Percentiles rank a stretch among this genome's conserved stretches.
These are phyloP conservation scores for Zangia roseola DNA, from an alignment of 768 basidiomycete species.

Conservation along the genomic window DNA sequence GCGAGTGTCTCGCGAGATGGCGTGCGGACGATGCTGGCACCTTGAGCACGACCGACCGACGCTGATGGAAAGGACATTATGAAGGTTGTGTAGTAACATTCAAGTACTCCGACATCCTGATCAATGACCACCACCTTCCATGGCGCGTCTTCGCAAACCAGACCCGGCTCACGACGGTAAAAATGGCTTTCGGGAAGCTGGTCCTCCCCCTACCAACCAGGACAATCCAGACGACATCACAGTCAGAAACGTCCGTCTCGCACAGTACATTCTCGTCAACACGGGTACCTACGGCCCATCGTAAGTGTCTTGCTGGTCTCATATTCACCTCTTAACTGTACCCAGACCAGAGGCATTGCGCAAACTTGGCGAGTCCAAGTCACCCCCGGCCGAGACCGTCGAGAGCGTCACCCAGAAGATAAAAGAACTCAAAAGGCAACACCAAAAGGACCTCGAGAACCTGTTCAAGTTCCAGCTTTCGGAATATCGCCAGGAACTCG, in stretches of 20 bases:
- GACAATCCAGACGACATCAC: constrained; percentile 23
- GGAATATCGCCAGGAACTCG: constrained; percentile 34
- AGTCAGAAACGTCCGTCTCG: constrained; percentile 34
- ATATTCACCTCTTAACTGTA: not conserved
- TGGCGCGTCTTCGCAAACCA: constrained; percentile 13
- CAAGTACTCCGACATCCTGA: not conserved
- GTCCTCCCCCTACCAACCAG: constrained; percentile 6
- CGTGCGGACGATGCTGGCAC: constrained; percentile 40
- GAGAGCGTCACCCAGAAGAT: constrained; percentile 29
- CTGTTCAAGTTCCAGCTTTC: constrained; percentile 30
- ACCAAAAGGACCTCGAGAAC: constrained; percentile 30
- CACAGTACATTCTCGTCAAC: constrained; percentile 40
- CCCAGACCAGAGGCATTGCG: constrained; percentile 22
- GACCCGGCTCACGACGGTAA: constrained; percentile 3
- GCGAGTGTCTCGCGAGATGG: constrained; percentile 54
- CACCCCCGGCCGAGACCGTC: constrained; percentile 22
- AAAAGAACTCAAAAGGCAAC: constrained; percentile 27
- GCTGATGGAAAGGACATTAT: constrained; percentile 43
- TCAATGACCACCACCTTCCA: not conserved
- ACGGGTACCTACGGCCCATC: constrained; percentile 40
- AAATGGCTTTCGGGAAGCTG: constrained; percentile 27
- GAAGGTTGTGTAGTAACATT: not conserved
- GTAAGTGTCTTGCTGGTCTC: constrained; percentile 25
- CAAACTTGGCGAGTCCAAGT: constrained; percentile 18
- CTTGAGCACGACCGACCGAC: constrained; percentile 54